Evolutionary conservation across 176 grass and related monocot genomes (phyloP), one percentile per base, ranked within the genome.

Genomic region (Rhynchospora breviuscula): DNA sequence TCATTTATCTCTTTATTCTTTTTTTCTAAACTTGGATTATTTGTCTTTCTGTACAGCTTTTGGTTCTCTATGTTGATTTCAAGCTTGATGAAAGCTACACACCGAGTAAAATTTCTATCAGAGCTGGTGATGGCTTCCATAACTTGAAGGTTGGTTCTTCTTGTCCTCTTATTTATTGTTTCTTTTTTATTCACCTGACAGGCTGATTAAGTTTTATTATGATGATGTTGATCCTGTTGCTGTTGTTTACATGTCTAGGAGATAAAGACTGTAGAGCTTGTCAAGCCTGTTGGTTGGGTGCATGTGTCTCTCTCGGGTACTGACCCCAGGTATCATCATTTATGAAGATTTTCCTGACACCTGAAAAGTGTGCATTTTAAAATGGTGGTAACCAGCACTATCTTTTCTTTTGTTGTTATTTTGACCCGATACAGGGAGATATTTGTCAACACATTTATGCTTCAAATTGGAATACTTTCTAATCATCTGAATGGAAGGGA

Each of bases 81-180:
- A 98, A 98, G 87, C 82, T 94, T 4, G 92, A 98, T 59, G 95
- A 98, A 86, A 98, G 92, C 87, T 98, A 98, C 69, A 98, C 95
- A 45, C 95, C 92, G 1, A 98, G 95, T 88, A 98, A 98, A 89
- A 98, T 98, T 73, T 94, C 95, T 71, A 87, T 98, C 15, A 78
- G 92, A 26, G 87, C 92, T 15, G 95, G 92, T 14, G 95, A 98
- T 84, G 92, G 95, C n/a, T 98, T 98, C 82, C 92, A 98, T 87
- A 94, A 98, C 86, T 79, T 98, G 57, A 98, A 98, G 92, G 95
- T 98, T 59, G 26, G 26, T 81, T 47, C 47, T 86, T 84, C 53
- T 23, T 49, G n/a, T 25, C 23, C 73, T 63, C 14, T 82, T 52
- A 78, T 21, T 49, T 46, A 12, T 70, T 79, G 23, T 79, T 14